phyloP scores from a whole-genome alignment of 176 grass and related monocot species.

The Stipa capillata region DNA sequence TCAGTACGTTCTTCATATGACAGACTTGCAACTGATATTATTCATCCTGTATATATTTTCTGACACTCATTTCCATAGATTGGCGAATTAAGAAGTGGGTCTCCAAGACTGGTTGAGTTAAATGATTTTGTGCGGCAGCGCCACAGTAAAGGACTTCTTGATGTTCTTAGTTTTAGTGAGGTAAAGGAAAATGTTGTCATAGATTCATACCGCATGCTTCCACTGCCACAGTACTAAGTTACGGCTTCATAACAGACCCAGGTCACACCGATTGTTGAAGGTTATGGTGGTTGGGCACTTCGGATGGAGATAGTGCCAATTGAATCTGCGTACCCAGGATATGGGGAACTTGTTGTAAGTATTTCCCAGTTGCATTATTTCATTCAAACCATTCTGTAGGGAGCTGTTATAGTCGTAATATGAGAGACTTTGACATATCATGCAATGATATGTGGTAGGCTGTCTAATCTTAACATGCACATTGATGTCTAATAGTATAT shows the following conservation, averaged over 20 bases:
- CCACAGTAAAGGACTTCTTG: conserved; percentile 66
- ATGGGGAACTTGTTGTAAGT: conserved; percentile 88
- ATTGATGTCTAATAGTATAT: background rate
- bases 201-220: background rate
- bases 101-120: conserved; percentile 81
- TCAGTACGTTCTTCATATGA: conserved; percentile 46
- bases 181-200: conserved; percentile 29
- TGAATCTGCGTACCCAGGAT: conserved; percentile 97
- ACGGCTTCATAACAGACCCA: conserved; percentile 52
- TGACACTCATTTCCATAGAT: conserved; percentile 44
- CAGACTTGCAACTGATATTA: background rate
- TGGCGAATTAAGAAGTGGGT: conserved; percentile 91
- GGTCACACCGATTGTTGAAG: conserved; percentile 97
- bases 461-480: background rate
- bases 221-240: background rate
- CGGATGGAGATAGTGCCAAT: conserved; percentile 91
- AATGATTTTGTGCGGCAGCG: conserved; percentile 78
- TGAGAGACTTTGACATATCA: background rate
- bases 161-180: conserved; percentile 97
- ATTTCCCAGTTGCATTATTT: background rate
- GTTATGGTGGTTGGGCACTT: conserved; percentile 96
- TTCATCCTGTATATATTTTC: background rate
- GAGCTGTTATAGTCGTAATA: background rate
- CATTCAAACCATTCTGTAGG: background rate
- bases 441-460: background rate